These are phyloP conservation scores for Chlamydomonas schloesseri DNA, from an alignment of 139 green algal species.

Conservation along the genomic window DNA sequence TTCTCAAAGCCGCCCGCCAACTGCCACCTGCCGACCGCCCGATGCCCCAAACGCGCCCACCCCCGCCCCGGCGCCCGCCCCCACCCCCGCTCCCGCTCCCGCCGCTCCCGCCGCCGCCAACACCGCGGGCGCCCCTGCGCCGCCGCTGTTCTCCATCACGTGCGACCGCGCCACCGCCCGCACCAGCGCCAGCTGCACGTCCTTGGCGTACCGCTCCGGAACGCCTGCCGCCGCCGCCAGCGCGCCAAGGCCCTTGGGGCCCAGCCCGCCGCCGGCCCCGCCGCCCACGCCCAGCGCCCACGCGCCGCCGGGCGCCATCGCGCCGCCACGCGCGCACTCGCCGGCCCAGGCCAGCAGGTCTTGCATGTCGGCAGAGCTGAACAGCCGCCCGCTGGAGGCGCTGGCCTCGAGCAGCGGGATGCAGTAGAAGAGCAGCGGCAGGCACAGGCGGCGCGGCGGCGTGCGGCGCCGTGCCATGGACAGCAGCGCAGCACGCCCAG, in stretches of 20 bases:
- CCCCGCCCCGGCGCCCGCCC: background rate
- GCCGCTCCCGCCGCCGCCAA: too few relatives aligned
- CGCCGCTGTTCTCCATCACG: constrained; percentile 23
- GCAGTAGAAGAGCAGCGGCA: constrained; percentile 50
- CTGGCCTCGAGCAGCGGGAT: constrained; percentile 45
- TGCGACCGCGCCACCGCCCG: constrained; percentile 50
- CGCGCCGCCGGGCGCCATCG: background rate
- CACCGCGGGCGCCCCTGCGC: too few relatives aligned
- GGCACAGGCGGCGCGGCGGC: constrained; percentile 30
- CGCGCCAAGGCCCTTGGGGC: background rate
- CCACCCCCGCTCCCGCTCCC: too few relatives aligned
- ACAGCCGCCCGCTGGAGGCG: background rate
- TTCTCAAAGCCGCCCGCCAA: too few relatives aligned
- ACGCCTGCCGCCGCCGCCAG: constrained; percentile 7
- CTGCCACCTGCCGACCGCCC: too few relatives aligned
- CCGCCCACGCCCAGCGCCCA: background rate
- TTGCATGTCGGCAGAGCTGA: constrained; percentile 29
- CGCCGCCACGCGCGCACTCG: background rate
- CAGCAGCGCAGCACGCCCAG: constrained; percentile 32
- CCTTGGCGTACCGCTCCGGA: constrained; percentile 33
- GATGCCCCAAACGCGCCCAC: background rate
- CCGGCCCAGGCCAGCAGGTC: constrained; percentile 23
- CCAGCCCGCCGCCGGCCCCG: background rate
- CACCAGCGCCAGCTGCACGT: constrained; percentile 56
- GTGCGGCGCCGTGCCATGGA: constrained; percentile 11